Evolutionary conservation across 129 eudicot genomes (phyloP), one percentile per base, ranked within the genome.

Genomic region (Centaurea solstitialis): DNA sequence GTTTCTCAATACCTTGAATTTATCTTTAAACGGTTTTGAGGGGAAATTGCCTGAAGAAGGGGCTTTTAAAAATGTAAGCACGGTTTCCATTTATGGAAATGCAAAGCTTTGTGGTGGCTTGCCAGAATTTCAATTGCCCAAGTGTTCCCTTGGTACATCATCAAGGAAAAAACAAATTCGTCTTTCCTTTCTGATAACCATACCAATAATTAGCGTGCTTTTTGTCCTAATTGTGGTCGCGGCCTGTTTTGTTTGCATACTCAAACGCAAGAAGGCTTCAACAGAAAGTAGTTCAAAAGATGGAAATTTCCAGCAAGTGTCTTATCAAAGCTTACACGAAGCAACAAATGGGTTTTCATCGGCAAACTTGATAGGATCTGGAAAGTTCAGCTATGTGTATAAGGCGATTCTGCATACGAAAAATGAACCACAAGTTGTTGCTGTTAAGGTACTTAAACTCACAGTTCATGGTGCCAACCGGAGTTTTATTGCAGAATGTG

Each of bases 311-410:
- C 26, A 15, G 12, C 41, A 38, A 23, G 75, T 82, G 10, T 82
- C 85, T 26, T 82, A 82, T 82, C 62, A 35, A 24, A 76, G 33
- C 41, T 70, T 82, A 23, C 45, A 11, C 8, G 61, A 53, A 37
- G 85, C 81, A 26, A 82, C 85, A 0, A 35, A 75, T 18, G 85
- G 71, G 38, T 82, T 82, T 38, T 75, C 85, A 18, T 28, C 81
- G 4, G 76, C n/a, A n/a, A 82, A 82, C 53, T 67, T 76, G 24
- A 47, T 68, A 0, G 85, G 85, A 10, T 39, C 40, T 0, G 85
- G 85, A 24, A 21, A 38, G 30, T 82, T 67, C 78, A 78, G 85
- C 18, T 82, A 70, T 7, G 85, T 82, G 4, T 82, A 82, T 41
- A 82, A 82, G 35, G 85, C 80, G 38, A 41, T 39, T 59, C 80